A percentile compares a stretch with the other conserved stretches of the same genome.
Evolutionary conservation across 2,329 filamentous ascomycete species (phyloP).

Genomic region (Hymenoscyphus fraxineus): DNA sequence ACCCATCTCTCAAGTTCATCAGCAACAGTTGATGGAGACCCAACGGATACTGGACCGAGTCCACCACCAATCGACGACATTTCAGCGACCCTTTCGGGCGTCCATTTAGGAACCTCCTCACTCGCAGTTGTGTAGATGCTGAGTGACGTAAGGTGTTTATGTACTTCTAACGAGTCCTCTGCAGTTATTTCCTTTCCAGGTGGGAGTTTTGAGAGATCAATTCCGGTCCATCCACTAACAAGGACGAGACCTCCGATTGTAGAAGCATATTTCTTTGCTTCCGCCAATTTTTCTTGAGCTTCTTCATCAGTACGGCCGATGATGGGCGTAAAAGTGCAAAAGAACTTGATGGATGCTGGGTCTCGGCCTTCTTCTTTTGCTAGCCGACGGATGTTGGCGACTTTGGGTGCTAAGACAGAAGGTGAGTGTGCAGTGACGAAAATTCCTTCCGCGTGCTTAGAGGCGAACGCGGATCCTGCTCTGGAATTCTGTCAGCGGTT

Average conservation of each 20-base stretch:
- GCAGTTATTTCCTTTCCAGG: slow-evolving; percentile 55
- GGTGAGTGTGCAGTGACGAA: slow-evolving; percentile 64
- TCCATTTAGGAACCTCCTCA: slow-evolving; percentile 55
- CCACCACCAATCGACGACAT: slow-evolving; percentile 67
- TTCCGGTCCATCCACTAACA: slow-evolving; percentile 71
- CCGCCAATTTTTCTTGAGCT: slow-evolving; percentile 58
- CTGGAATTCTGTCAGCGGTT: slow-evolving; percentile 31
- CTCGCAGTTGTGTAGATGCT: slow-evolving; percentile 47
- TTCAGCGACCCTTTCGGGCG: slow-evolving; percentile 65
- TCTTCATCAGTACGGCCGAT: slow-evolving; percentile 63
- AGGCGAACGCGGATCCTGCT: slow-evolving; percentile 62
- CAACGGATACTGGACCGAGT: slow-evolving; percentile 52
- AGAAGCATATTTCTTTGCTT: slow-evolving; percentile 58
- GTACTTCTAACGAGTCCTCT: slow-evolving; percentile 50
- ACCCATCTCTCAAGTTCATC: slow-evolving; percentile 67
- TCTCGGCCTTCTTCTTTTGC: slow-evolving; percentile 55
- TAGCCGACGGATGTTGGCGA: slow-evolving; percentile 57
- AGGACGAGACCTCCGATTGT: slow-evolving; percentile 64
- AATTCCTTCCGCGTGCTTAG: slow-evolving; percentile 66
- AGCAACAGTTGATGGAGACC: slow-evolving; percentile 49
- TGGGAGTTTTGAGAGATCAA: slow-evolving; percentile 56
- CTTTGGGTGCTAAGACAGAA: slow-evolving; percentile 53
- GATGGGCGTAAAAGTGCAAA: slow-evolving; percentile 62
- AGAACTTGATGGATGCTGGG: slow-evolving; percentile 59
- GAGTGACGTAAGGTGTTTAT: slow-evolving; percentile 46